These are phyloP conservation scores for Trichophyton mentagrophytes DNA, from an alignment of 2,329 filamentous ascomycete species.

Conservation along the genomic window DNA sequence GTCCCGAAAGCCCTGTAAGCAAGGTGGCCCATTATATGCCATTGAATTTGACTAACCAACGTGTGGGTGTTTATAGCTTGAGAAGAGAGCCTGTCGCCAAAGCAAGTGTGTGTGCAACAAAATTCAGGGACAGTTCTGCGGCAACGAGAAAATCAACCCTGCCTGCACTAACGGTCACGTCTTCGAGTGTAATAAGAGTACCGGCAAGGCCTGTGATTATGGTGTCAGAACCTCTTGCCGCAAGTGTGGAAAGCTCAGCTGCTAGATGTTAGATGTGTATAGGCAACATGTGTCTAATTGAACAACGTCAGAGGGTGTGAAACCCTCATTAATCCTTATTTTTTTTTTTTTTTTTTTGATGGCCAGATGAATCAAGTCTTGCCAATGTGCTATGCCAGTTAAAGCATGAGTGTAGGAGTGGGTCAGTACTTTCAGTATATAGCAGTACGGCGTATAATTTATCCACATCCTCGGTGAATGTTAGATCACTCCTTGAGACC, in stretches of 20 bases:
- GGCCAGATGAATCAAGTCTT: too few species aligned
- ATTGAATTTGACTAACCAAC: background rate
- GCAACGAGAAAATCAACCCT: constrained; percentile 12
- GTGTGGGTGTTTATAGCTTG: constrained; percentile 2
- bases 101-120: constrained; percentile 13
- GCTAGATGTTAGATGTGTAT: constrained; percentile 5
- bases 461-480: too few species aligned
- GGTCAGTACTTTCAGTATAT: too few species aligned
- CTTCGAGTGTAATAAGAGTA: constrained; percentile 11
- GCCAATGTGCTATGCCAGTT: too few species aligned
- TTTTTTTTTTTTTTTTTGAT: too few species aligned
- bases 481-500: too few species aligned
- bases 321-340: too few species aligned
- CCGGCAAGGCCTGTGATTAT: constrained; percentile 14
- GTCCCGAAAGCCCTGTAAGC: background rate
- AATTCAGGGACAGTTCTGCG: constrained; percentile 14
- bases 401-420: too few species aligned
- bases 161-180: constrained; percentile 13
- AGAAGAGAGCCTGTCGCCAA: constrained; percentile 12
- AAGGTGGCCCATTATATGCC: background rate
- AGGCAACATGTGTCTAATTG: background rate
- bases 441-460: too few species aligned
- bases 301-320: too few species aligned
- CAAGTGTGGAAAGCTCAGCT: constrained; percentile 12
- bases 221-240: constrained; percentile 11